These are phyloP conservation scores for Lasiodiplodia hormozganensis DNA, from an alignment of 2,329 filamentous ascomycete genomes.

Conservation along the genomic window DNA sequence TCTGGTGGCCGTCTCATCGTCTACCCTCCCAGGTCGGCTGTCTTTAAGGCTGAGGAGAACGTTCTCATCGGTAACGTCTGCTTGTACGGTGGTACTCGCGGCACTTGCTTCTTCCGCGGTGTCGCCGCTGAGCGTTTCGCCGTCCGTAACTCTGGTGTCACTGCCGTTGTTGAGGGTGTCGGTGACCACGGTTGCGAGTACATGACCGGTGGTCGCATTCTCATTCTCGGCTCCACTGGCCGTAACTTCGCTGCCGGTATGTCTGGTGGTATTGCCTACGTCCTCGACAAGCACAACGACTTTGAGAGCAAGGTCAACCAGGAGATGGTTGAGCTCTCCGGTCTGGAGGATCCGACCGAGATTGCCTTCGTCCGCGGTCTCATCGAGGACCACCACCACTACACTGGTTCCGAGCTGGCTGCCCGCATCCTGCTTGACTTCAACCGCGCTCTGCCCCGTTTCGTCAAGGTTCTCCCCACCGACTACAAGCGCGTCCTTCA, in stretches of 20 bases:
- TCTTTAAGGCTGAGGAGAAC: slow-evolving; percentile 97
- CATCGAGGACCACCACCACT: slow-evolving; percentile 97
- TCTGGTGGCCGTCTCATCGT: slow-evolving; percentile 92
- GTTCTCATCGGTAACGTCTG: slow-evolving; percentile 93
- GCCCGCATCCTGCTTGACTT: slow-evolving; percentile 95
- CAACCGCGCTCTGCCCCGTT: slow-evolving; percentile 85
- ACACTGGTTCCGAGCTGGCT: slow-evolving; percentile 93
- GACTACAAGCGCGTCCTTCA: slow-evolving; percentile 94
- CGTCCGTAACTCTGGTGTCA: slow-evolving; percentile 94
- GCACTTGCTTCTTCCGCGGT: slow-evolving; percentile 96
- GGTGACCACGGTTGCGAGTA: slow-evolving; percentile 98
- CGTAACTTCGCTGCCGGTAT: slow-evolving; percentile 98
- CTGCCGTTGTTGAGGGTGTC: slow-evolving; percentile 93
- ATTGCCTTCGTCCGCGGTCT: slow-evolving; percentile 89
- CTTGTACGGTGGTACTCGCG: slow-evolving; percentile 89
- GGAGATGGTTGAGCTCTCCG: slow-evolving; percentile 94
- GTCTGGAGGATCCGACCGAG: slow-evolving; percentile 83
- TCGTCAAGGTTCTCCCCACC: slow-evolving; percentile 90
- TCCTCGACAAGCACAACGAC: slow-evolving; percentile 87
- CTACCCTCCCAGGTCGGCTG: slow-evolving; percentile 87
- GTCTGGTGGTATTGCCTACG: slow-evolving; percentile 96
- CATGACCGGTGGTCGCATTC: slow-evolving; percentile 94
- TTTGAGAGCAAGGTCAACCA: slow-evolving; percentile 94
- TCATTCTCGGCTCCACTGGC: slow-evolving; percentile 86
- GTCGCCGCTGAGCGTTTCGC: slow-evolving; percentile 95